These are phyloP conservation scores for Metarhizium album DNA, from an alignment of 2,329 filamentous ascomycete genomes.

Conservation along the genomic window DNA sequence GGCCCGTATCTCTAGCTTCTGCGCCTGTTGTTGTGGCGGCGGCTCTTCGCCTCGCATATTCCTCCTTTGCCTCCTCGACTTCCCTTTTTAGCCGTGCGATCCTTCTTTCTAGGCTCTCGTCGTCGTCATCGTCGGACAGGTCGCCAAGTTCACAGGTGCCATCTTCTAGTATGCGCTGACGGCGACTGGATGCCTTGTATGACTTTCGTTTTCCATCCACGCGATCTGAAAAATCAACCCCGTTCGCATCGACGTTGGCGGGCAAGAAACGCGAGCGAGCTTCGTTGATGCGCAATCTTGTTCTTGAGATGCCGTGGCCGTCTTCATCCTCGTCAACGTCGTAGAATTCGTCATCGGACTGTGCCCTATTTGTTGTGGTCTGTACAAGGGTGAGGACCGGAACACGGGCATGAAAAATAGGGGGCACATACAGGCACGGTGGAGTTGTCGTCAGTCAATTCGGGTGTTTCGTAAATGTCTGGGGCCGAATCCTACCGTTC, in stretches of 20 bases:
- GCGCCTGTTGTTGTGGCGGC: slow-evolving; percentile 26
- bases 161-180: slow-evolving; percentile 50
- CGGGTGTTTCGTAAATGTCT: slow-evolving; percentile 94
- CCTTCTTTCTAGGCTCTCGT: slow-evolving; percentile 66
- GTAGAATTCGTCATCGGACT: slow-evolving; percentile 52
- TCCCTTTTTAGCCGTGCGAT: slow-evolving; percentile 76
- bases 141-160: slow-evolving; percentile 61
- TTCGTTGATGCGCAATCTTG: slow-evolving; percentile 63
- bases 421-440: slow-evolving; percentile 58
- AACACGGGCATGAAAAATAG: background rate
- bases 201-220: slow-evolving; percentile 73
- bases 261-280: slow-evolving; percentile 74
- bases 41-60: slow-evolving; percentile 44
- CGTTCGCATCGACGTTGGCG: slow-evolving; percentile 61
- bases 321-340: slow-evolving; percentile 54
- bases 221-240: slow-evolving; percentile 83
- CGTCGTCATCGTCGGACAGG: slow-evolving; percentile 64
- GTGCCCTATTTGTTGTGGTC: slow-evolving; percentile 45
- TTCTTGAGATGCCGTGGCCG: slow-evolving; percentile 58
- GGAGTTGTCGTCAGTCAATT: slow-evolving; percentile 80
- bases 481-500: slow-evolving; percentile 67
- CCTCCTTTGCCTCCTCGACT: slow-evolving; percentile 60
- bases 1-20: slow-evolving; percentile 35
- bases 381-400: slow-evolving; percentile 21
- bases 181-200: slow-evolving; percentile 64